Percentiles rank a stretch among this genome's conserved stretches.
phyloP scores from a whole-genome alignment of 2,329 filamentous ascomycete genomes.

The Neoscytalidium dimidiatum region DNA sequence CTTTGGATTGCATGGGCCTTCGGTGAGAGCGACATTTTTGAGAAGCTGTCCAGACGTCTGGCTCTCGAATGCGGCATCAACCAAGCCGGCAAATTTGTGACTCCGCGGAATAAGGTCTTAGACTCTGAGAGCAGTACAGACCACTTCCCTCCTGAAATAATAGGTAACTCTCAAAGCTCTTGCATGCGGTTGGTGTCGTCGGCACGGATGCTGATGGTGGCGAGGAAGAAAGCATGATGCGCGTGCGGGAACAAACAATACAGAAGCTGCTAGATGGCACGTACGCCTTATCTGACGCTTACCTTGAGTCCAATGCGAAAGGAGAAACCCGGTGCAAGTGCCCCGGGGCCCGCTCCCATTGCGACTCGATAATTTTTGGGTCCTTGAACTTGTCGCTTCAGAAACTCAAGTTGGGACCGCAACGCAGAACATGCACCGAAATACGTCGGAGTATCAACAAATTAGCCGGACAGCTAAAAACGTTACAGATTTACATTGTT shows the following conservation, averaged over 20 bases:
- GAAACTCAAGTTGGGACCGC: background rate
- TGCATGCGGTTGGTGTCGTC: background rate
- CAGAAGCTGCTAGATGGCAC: background rate
- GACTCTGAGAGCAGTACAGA: background rate
- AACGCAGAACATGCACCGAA: background rate
- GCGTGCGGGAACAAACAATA: background rate
- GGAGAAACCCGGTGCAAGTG: background rate
- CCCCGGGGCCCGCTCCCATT: background rate
- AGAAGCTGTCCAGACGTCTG: background rate
- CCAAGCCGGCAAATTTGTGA: background rate
- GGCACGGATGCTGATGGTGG: background rate
- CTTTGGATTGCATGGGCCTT: constrained; percentile 13
- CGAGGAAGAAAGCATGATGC: background rate
- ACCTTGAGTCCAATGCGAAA: background rate
- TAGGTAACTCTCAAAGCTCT: background rate
- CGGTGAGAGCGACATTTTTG: background rate
- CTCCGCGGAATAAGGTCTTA: background rate
- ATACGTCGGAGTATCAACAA: background rate
- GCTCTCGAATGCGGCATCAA: background rate
- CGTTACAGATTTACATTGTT: background rate
- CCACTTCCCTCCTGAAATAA: background rate
- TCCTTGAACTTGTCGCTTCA: background rate
- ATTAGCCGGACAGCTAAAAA: background rate
- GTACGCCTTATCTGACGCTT: background rate
- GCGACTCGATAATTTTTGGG: background rate